A percentile compares a stretch with the other conserved stretches of the same genome.
These are phyloP conservation scores for Pyricularia sp. DNA, from an alignment of 2,329 filamentous ascomycete genomes.

Conservation along the genomic window DNA sequence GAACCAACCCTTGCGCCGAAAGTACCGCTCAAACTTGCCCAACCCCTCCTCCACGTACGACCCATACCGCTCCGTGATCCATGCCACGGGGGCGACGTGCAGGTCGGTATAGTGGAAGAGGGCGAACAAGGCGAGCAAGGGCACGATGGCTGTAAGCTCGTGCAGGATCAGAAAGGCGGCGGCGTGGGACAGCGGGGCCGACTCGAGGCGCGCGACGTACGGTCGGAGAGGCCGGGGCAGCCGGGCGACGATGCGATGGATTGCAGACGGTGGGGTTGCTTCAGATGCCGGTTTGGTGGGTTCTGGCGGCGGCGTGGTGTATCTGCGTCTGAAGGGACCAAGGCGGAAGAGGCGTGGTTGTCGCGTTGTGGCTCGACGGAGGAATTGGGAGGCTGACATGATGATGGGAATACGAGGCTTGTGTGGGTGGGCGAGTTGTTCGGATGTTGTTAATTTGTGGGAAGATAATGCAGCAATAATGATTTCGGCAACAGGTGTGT, in stretches of 20 bases:
- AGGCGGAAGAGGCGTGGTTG: not conserved
- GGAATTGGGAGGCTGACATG: not conserved
- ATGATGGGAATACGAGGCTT: not conserved
- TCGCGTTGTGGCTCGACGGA: not conserved
- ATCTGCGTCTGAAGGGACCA: not conserved
- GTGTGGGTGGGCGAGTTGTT: not conserved
- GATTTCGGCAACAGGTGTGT: not conserved
- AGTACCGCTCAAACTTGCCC: constrained; percentile 68
- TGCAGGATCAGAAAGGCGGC: constrained; percentile 83
- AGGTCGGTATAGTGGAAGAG: constrained; percentile 67
- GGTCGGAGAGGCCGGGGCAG: constrained; percentile 59
- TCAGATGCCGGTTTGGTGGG: not conserved
- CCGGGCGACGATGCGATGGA: constrained; percentile 32
- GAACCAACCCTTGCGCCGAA: constrained; percentile 75
- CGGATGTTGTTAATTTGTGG: no score
- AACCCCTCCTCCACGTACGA: constrained; percentile 50
- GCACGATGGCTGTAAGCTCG: constrained; percentile 80
- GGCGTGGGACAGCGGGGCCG: constrained; percentile 73
- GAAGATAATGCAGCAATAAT: not conserved
- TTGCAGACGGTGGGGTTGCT: constrained; percentile 22
- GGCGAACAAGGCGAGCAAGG: constrained; percentile 64
- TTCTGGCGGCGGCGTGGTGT: not conserved
- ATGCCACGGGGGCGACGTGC: constrained; percentile 48
- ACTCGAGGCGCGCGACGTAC: constrained; percentile 61
- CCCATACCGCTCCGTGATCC: constrained; percentile 40